Percentiles rank a stretch among this genome's conserved stretches.
Evolutionary conservation across 2,329 filamentous ascomycete species (phyloP).

Genomic region (Claviceps quebecensis): DNA sequence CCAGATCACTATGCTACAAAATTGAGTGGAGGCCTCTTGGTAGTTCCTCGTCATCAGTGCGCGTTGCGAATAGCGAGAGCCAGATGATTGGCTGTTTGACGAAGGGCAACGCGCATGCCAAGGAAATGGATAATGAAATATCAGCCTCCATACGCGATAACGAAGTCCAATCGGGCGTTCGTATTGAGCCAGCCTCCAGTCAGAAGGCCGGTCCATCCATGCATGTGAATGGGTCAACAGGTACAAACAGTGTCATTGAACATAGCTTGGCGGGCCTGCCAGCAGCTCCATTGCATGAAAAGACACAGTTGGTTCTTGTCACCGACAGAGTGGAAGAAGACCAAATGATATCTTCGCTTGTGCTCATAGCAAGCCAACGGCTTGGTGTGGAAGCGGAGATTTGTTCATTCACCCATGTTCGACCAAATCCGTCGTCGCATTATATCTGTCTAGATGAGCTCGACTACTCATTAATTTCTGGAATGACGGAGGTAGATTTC

Average conservation of each 20-base stretch:
- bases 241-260: not conserved
- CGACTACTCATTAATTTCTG: slow-evolving; percentile 27
- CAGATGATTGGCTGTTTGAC: not conserved
- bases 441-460: slow-evolving; percentile 31
- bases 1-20: slow-evolving; percentile 27
- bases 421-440: slow-evolving; percentile 6
- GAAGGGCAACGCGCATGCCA: not conserved
- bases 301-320: slow-evolving; percentile 11
- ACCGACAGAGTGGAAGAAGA: slow-evolving; percentile 10
- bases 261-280: not conserved
- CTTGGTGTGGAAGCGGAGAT: slow-evolving; percentile 10
- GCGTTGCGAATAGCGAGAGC: no score
- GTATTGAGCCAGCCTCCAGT: not conserved
- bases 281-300: no score
- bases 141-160: not conserved
- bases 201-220: not conserved
- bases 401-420: slow-evolving; percentile 9
- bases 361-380: not conserved
- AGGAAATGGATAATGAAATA: not conserved
- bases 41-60: slow-evolving; percentile 7
- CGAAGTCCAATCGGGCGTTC: not conserved
- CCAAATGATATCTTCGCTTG: slow-evolving; percentile 11
- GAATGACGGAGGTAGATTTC: slow-evolving; percentile 25
- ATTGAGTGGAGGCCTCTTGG: slow-evolving; percentile 25
- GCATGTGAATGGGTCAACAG: not conserved